Evolutionary conservation across 23 red algal species (phyloP), one percentile per base, ranked within the genome.

Genomic region (Agarophyton chilense): DNA sequence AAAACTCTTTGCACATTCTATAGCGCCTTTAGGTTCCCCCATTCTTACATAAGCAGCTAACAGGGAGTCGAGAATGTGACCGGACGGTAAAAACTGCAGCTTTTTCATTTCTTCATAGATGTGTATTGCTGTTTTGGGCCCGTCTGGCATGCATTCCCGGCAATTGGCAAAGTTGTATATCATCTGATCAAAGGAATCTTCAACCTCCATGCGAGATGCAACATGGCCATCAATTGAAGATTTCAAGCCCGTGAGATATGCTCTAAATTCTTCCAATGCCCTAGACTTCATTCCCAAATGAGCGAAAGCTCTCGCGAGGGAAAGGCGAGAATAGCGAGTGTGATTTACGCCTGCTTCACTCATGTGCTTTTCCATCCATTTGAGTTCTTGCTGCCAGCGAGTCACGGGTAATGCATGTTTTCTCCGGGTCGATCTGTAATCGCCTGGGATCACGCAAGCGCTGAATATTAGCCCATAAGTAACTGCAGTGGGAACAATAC

Each of bases 141-240:
- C 88, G 60, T 76, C 88, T 19, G 76, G 55, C 29, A 60, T 81
- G 45, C 76, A 50, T 45, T 82, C 75, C 11, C 88, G 74, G 45
- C 88, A 91, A 76, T 91, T 55, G 22, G 88, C 88, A 72, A 91
- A 72, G 54, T 91, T 81, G 62, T 65, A 72, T 28, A 91, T 91
- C 88, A 91, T 91, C 62, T 81, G 76, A 61, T 68, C 43, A 73
- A 53, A 91, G 4, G 85, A 70, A 50, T 89, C 73, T 22, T 89
- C 85, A 70, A 84, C 35, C 29, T 71, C 58, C 51, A 80, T 58
- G 36, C 50, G 50, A 61, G 77, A 80, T 47, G 24, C 68, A 39
- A 74, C 41, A 29, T 38, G 21, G 12, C 47, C 21, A 4, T 84
- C 22, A 6, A 18, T 19, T 53, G 64, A 45, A 24, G 13, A 24